Evolutionary conservation across 225 moss, liverwort and hornwort species (phyloP).

Genomic region (Straminergon stramineum): DNA sequence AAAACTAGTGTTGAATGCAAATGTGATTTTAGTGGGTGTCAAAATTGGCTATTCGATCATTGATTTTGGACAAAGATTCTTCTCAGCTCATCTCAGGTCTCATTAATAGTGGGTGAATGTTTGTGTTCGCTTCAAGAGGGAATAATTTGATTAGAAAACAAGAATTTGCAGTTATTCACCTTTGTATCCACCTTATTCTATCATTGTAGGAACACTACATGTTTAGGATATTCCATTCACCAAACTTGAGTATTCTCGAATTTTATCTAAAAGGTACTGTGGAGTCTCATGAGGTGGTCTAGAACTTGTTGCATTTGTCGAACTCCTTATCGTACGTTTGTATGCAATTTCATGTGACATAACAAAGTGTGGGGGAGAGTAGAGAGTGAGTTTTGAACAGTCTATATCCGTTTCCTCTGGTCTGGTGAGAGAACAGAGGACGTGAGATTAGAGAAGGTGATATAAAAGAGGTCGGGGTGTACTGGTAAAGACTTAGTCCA

Average conservation of each 20-base stretch:
- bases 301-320: neutral
- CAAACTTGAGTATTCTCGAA: neutral
- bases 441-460: neutral
- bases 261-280: neutral
- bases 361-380: neutral
- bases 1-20: neutral
- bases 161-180: neutral
- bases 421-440: neutral
- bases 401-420: neutral
- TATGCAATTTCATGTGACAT: neutral
- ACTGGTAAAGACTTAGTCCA: neutral
- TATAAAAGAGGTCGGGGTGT: neutral
- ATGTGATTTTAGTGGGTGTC: neutral
- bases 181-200: neutral
- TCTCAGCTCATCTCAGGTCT: neutral
- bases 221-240: neutral
- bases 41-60: neutral
- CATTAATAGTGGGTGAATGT: neutral
- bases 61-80: neutral
- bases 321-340: neutral
- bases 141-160: neutral
- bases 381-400: neutral
- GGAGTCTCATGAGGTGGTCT: neutral
- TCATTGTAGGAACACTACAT: neutral
- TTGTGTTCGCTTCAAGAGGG: neutral